Conservation (phyloP, 306 rosid genomes). For the Canavalia ensiformis region DNA sequence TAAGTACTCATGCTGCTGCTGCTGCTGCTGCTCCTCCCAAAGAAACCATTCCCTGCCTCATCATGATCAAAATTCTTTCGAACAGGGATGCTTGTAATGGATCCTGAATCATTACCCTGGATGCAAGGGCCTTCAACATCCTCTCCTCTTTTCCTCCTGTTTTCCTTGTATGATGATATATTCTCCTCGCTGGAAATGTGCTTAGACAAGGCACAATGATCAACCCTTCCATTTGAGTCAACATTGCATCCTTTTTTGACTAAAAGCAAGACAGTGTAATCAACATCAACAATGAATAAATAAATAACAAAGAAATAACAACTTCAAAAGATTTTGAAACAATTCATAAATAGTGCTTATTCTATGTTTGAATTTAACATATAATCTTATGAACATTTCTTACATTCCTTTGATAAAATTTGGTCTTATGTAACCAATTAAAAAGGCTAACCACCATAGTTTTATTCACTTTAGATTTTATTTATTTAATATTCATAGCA, state of each 20-base stretch:
- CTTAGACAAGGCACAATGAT: slow-evolving; percentile 48
- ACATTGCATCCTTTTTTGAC: slow-evolving; percentile 59
- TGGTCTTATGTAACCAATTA: neutral
- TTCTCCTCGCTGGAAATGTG: slow-evolving; percentile 44
- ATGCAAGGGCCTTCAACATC: slow-evolving; percentile 46
- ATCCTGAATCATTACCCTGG: slow-evolving; percentile 47
- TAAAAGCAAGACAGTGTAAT: slow-evolving; percentile 41
- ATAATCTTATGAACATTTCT: neutral
- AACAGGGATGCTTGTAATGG: slow-evolving; percentile 43
- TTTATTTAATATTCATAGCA: neutral
- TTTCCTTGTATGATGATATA: slow-evolving; percentile 50
- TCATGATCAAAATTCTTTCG: slow-evolving; percentile 44
- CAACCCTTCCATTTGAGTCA: slow-evolving; percentile 51
- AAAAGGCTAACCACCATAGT: neutral
- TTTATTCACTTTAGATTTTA: slow-evolving; percentile 9
- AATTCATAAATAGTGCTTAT: slow-evolving; percentile 1
- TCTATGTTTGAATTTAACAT: neutral
- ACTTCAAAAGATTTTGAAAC: neutral
- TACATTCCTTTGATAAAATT: slow-evolving; percentile 1
- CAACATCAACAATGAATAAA: slow-evolving; percentile 21
- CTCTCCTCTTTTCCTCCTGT: slow-evolving; percentile 48
- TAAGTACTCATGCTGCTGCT: slow-evolving; percentile 41
- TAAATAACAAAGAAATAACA: neutral
- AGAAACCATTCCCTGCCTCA: slow-evolving; percentile 51
- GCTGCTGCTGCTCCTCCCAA: slow-evolving; percentile 36